Evolutionary conservation across 495 filamentous ascomycete species (phyloP), one percentile per base, ranked within the genome.

Genomic region (Podospora didyma): DNA sequence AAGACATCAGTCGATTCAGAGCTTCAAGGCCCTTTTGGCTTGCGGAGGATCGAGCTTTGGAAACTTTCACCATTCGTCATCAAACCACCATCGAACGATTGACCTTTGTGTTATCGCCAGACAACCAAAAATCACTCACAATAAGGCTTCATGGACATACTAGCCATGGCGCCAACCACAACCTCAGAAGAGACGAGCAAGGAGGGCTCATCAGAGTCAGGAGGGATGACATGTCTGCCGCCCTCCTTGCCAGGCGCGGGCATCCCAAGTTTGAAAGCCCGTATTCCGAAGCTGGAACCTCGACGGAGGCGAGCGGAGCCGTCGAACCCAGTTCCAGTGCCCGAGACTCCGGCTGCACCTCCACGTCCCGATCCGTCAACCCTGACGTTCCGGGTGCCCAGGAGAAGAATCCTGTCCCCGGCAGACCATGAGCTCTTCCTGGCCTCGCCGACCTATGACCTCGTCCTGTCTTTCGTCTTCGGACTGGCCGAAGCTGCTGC

Each of bases 391-490:
- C 65, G 72, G 21, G 71, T 74, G 9, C 94, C 94, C 24, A 77
- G 69, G 16, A 80, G 92, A 48, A 83, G 91, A 7, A 96, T 99
- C 51, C 73, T 97, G 22, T 90, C 90, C 3, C 71, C 75, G 2
- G 71, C 81, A 45, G 95, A 99, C 64, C 92, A 94, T 67, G 81
- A 89, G 14, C 72, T 89, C 7, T 99, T 96, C 68, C 79, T 89
- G 9, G 71, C 82, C 12, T 97, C 93, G 0, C 80, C 86, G 0
- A 89, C 92, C 7, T 88, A 92, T 68, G 78, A 72, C 3, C 84
- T 97, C 6, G 76, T 99, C 50, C 66, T 88, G 21, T 82, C 87
- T 19, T 99, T 96, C 65, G 81, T 96, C 59, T 96, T 96, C 63
- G 80, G 82, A 31, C 86, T 97, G 41, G 85, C 90, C 41, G 92